A percentile compares a stretch with the other conserved stretches of the same genome.
phyloP scores from a whole-genome alignment of 352 stramenopile genomes.

The Plasmopara muralis region DNA sequence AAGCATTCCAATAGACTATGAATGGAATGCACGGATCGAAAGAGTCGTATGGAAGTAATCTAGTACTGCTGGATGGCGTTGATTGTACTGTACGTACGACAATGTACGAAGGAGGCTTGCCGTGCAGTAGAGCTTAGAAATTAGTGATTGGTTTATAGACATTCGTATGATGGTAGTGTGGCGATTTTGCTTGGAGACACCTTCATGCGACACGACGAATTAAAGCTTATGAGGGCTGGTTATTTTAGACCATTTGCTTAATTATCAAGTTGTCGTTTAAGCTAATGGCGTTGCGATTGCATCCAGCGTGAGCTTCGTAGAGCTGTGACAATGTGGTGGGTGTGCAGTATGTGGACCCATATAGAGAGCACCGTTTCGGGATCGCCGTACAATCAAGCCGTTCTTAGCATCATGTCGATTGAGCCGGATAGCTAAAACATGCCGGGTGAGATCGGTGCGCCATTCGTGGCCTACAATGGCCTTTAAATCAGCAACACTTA shows the following conservation, averaged over 20 bases:
- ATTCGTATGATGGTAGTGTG: too few species aligned
- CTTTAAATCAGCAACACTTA: conserved; percentile 41
- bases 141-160: too few species aligned
- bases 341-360: conserved; percentile 23
- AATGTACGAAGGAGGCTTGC: too few species aligned
- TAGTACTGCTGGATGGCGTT: background rate
- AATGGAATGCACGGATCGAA: too few species aligned
- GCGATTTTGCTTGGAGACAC: too few species aligned
- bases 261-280: conserved; percentile 9
- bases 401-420: conserved; percentile 56
- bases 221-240: background rate
- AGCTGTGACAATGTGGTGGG: background rate
- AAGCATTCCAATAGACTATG: too few species aligned
- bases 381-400: conserved; percentile 47
- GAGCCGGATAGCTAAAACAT: conserved; percentile 41
- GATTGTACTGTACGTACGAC: background rate
- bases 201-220: too few species aligned
- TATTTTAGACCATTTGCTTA: background rate
- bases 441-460: conserved; percentile 52
- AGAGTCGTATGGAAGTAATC: too few species aligned
- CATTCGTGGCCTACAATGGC: conserved; percentile 53
- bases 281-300: conserved; percentile 21
- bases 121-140: too few species aligned
- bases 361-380: conserved; percentile 43
- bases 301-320: conserved; percentile 26